Base-by-base conservation (phyloP, 2,329 filamentous ascomycete species). In the Phialophora chinensis region DNA sequence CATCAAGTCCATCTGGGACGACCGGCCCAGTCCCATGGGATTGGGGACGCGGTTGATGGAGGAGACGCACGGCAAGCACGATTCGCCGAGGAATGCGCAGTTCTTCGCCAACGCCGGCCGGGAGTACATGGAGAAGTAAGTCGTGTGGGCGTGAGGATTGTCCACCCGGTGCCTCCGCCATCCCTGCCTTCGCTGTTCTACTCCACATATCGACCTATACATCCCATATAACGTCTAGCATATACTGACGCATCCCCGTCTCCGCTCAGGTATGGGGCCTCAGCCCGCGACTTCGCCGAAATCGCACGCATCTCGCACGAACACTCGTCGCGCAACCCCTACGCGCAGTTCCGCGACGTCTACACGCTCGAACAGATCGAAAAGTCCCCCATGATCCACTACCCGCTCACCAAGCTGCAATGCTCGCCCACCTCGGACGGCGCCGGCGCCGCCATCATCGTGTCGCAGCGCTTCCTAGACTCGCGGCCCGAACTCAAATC, bases 371-470 rank as follows among this genome's bases (percentile, higher is more conserved):
- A 96, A 38, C 89, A 98, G 79, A 85, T 98, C 76, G 80, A 92
- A 75, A 83, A 89, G 44, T 82, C 91, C 0, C 84, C 91, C 65
- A 91, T 88, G 85, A 91, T 98, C 79, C 88, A 92, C 81, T 88
- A 88, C 72, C 94, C 94, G 17, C 86, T 98, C 64, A 98, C 95
- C 66, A 98, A 97, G 81, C 88, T 98, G 20, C 95, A 98, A 82
- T 98, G 94, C 86, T 97, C 93, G 80, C 94, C 95, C 1, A 98
- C 94, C 0, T 96, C 92, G 0, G 95, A 98, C 79, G 94, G 94
- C 60, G 91, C 90, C 52, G 94, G 93, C 0, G 93, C 95, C 0
- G 92, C 92, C 12, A 89, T 98, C 44, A 83, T 98, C 63, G 93
- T 97, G 62, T 96, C 92, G 0, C 90, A 97, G 79, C 85, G 85